Evolutionary conservation across 331 rosid genomes (phyloP), one percentile per base, ranked within the genome.

Genomic region (Arachis monticola): DNA sequence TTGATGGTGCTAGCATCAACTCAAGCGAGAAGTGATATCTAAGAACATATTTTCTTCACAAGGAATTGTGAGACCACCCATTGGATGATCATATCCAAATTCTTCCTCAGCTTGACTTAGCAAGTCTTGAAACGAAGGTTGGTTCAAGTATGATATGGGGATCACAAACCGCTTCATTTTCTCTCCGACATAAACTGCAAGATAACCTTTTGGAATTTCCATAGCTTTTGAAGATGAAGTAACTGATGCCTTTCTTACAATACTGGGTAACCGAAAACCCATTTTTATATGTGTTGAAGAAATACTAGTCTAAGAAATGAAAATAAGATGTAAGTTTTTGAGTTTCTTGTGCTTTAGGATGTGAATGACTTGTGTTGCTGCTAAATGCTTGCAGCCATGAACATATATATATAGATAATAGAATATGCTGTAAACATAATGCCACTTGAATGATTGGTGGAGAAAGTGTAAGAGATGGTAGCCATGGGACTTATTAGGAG

Each of bases 171-270:
- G 8, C 70, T 71, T 77, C 60, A 35, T 74, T 55, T 6, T 55
- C 27, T 77, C 74, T 57, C 81, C 73, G 7, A 74, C 51, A 38
- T 77, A 80, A 11, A 80, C 76, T 8, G 62, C 80, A 51, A 77
- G 69, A 32, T 38, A 74, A 14, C 80, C 69, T 45, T 77, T 84
- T 4, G 77, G 60, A 10, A 81, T 70, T 0, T 47, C 59, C 30
- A 67, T 0, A 2, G 11, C 42, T 6, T 67, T 67, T 5, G 59
- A 27, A 42, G 2, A 17, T 10, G 55, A 8, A 44, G 44, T 11
- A 10, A 58, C 1, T 44, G 76, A 58, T n/a, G 76, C 31, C 66
- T 42, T 0, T 58, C 67, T 40, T 35, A 35, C 4, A 58, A 58
- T 71, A 61, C 70, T 17, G 1, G 73, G 65, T 8, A 84, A 35